Evolutionary conservation across 2,329 filamentous ascomycete species (phyloP).

Genomic region (Alternaria triticimaculans): DNA sequence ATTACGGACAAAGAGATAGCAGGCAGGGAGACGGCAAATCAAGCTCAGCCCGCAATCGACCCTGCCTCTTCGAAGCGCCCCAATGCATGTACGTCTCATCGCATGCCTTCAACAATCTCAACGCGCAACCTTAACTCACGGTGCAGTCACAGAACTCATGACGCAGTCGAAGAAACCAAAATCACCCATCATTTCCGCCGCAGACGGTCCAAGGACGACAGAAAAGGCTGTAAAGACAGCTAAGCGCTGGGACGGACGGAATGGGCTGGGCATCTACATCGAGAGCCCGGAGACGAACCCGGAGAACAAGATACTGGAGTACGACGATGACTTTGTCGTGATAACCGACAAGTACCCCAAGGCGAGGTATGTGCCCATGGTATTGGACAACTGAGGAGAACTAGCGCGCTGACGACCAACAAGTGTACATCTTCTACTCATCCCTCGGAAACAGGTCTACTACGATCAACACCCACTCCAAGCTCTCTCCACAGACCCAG

Average conservation of each 20-base stretch:
- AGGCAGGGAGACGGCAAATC: conserved; percentile 15
- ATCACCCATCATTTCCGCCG: conserved; percentile 15
- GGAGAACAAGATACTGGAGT: conserved; percentile 66
- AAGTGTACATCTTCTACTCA: conserved; percentile 83
- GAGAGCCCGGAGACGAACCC: conserved; percentile 67
- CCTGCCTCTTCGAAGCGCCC: conserved; percentile 30
- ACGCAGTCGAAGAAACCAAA: conserved; percentile 49
- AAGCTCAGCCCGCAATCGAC: conserved; percentile 1
- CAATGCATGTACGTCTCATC: conserved; percentile 46
- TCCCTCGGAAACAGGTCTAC: conserved; percentile 72
- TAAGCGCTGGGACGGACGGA: conserved; percentile 53
- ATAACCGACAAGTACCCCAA: conserved; percentile 90
- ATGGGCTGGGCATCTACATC: conserved; percentile 73
- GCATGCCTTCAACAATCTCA: neutral
- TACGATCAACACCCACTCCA: conserved; percentile 75
- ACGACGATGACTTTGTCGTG: conserved; percentile 72
- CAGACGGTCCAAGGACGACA: conserved; percentile 10
- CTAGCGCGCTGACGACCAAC: conserved; percentile 37
- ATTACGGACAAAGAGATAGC: conserved; percentile 31
- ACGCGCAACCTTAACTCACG: conserved; percentile 28
- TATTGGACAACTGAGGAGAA: neutral
- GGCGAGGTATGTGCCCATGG: conserved; percentile 42
- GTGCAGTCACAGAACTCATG: conserved; percentile 57
- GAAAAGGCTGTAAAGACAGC: conserved; percentile 18
- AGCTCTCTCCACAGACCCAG: conserved; percentile 69